These are phyloP conservation scores for Alternaria gansuensis DNA, from an alignment of 2,329 filamentous ascomycete species.

Conservation along the genomic window DNA sequence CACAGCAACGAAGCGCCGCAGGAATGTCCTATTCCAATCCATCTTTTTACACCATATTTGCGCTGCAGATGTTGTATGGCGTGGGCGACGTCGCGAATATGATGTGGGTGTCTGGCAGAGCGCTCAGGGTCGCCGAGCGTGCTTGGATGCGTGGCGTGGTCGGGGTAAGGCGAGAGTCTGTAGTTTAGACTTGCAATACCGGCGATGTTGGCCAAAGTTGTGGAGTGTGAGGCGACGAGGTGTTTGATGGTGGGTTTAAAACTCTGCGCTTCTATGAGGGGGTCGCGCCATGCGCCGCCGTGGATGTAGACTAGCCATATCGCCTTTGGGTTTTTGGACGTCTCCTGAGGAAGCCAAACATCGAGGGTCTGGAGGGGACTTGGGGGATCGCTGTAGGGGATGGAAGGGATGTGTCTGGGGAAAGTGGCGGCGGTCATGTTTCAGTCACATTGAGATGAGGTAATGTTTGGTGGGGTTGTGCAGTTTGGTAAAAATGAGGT, in stretches of 20 bases:
- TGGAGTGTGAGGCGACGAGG: conserved; percentile 38
- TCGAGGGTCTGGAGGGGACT: conserved; percentile 55
- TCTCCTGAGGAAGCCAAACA: conserved; percentile 51
- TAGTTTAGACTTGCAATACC: conserved; percentile 73
- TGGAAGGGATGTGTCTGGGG: conserved; percentile 30
- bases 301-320: conserved; percentile 58
- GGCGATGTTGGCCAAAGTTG: conserved; percentile 54
- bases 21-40: conserved; percentile 69
- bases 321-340: conserved; percentile 17
- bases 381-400: conserved; percentile 41
- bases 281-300: conserved; percentile 62
- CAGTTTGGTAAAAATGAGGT: neutral
- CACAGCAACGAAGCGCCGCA: conserved; percentile 71
- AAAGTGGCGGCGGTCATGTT: conserved; percentile 31
- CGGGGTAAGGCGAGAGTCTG: conserved; percentile 64
- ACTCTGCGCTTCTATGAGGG: conserved; percentile 49
- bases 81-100: conserved; percentile 65
- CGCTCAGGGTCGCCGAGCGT: conserved; percentile 59
- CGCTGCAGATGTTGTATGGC: conserved; percentile 63
- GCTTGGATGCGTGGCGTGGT: conserved; percentile 57
- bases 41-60: conserved; percentile 58
- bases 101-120: conserved; percentile 66
- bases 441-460: conserved; percentile 14
- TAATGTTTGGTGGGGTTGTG: conserved; percentile 27
- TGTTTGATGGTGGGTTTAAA: conserved; percentile 51